These are phyloP conservation scores for Talaromyces adpressus DNA, from an alignment of 495 filamentous ascomycete species.

Conservation along the genomic window DNA sequence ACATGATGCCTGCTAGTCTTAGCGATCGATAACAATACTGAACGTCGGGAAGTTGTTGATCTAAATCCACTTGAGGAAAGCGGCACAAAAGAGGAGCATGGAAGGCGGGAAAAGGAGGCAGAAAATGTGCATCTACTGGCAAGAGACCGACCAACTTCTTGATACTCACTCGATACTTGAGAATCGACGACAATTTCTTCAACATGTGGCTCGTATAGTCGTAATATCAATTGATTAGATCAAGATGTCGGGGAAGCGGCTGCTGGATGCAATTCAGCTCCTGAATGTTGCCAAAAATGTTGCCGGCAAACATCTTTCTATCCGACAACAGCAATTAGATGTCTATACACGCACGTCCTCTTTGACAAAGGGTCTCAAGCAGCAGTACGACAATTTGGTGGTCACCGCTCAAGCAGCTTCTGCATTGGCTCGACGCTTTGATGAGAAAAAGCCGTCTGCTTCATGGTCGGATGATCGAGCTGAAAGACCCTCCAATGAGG, in stretches of 20 bases:
- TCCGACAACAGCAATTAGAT: conserved; percentile 73
- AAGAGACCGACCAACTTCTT: background rate
- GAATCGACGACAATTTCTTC: background rate
- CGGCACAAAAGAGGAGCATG: background rate
- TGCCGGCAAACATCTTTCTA: conserved; percentile 68
- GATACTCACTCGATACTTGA: background rate
- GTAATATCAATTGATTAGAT: background rate
- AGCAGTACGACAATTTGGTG: conserved; percentile 55
- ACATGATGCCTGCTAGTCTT: background rate
- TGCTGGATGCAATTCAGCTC: conserved; percentile 75
- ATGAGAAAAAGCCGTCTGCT: conserved; percentile 28
- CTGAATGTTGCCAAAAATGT: conserved; percentile 71
- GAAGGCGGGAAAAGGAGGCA: conserved; percentile 13
- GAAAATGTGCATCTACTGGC: conserved; percentile 7
- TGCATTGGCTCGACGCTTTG: conserved; percentile 49
- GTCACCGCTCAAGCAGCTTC: conserved; percentile 58
- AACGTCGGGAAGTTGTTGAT: background rate
- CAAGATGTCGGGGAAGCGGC: conserved; percentile 59
- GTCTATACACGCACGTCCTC: conserved; percentile 71
- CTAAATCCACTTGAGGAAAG: background rate
- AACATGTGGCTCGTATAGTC: background rate
- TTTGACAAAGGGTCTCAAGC: conserved; percentile 59
- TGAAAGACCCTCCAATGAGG: background rate
- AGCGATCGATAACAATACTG: background rate
- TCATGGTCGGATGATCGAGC: background rate